phyloP scores from a whole-genome alignment of 106 monocot genomes.

The Acorus gramineus region DNA sequence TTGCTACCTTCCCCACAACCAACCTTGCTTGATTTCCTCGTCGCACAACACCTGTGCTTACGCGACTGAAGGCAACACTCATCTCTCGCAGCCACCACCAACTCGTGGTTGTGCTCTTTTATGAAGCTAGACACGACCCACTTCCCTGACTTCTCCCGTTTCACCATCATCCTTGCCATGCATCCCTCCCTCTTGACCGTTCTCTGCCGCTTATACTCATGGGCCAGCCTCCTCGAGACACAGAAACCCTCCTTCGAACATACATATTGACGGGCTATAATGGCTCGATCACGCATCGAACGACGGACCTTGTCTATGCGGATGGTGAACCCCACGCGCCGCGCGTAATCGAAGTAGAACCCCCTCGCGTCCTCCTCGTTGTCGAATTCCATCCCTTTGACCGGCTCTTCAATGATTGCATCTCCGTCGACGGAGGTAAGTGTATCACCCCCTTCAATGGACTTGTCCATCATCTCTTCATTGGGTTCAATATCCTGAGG shows the following conservation, averaged over 20 bases:
- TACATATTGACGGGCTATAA: not conserved
- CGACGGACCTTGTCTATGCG: not conserved
- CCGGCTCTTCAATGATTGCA: not conserved
- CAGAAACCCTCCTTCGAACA: not conserved
- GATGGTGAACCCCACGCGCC: not conserved
- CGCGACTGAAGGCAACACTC: too few species aligned
- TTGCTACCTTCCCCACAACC: too few species aligned
- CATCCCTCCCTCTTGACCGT: not conserved
- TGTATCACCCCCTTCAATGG: too few species aligned
- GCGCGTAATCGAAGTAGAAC: not conserved
- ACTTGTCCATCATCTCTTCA: too few species aligned
- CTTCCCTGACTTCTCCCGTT: not conserved
- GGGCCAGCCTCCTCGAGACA: not conserved
- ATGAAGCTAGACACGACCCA: not conserved
- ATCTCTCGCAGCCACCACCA: not conserved
- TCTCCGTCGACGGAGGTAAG: too few species aligned
- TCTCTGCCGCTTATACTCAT: not conserved
- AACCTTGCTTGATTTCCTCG: too few species aligned
- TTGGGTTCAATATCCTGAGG: too few species aligned
- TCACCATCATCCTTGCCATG: not conserved
- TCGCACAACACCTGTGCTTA: too few species aligned
- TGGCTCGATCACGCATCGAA: not conserved
- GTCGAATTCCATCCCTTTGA: constrained; percentile 1
- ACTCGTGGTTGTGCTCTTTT: constrained; percentile 5
- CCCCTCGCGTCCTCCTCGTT: not conserved